A percentile compares a stretch with the other conserved stretches of the same genome.
Conservation (phyloP, 352 stramenopile species). For the Ophiocytium majus region DNA sequence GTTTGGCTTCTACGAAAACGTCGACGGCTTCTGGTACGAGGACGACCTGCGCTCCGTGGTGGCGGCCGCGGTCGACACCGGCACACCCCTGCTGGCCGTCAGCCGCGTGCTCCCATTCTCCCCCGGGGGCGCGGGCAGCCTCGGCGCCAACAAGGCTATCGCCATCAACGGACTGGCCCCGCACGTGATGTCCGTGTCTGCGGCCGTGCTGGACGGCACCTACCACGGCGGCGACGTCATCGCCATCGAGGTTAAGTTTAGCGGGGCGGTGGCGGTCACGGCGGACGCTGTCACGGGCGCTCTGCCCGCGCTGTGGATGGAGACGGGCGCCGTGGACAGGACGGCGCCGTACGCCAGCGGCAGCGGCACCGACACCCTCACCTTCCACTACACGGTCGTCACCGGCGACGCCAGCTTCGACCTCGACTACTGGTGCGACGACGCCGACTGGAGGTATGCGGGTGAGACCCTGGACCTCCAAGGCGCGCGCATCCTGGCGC, state of each 20-base stretch:
- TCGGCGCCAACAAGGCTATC: conserved; percentile 39
- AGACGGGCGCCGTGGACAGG: conserved; percentile 14
- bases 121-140: conserved; percentile 38
- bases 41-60: conserved; percentile 37
- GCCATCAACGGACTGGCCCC: conserved; percentile 36
- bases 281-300: background rate
- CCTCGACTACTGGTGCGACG: conserved; percentile 51
- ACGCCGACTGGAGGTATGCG: conserved; percentile 50
- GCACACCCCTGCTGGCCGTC: conserved; percentile 23
- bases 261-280: background rate
- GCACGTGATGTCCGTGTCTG: conserved; percentile 29
- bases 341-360: background rate
- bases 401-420: conserved; percentile 41
- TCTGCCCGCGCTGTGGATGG: background rate
- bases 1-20: conserved; percentile 45
- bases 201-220: conserved; percentile 22
- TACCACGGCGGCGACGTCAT: conserved; percentile 43
- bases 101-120: conserved; percentile 47
- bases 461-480: conserved; percentile 35
- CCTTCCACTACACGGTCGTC: conserved; percentile 48
- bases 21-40: conserved; percentile 32
- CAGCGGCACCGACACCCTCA: conserved; percentile 9
- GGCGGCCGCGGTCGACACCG: conserved; percentile 30
- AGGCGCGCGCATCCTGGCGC: background rate
- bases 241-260: conserved; percentile 28